phyloP scores from a whole-genome alignment of 495 filamentous ascomycete genomes.

The Daldinia loculata region DNA sequence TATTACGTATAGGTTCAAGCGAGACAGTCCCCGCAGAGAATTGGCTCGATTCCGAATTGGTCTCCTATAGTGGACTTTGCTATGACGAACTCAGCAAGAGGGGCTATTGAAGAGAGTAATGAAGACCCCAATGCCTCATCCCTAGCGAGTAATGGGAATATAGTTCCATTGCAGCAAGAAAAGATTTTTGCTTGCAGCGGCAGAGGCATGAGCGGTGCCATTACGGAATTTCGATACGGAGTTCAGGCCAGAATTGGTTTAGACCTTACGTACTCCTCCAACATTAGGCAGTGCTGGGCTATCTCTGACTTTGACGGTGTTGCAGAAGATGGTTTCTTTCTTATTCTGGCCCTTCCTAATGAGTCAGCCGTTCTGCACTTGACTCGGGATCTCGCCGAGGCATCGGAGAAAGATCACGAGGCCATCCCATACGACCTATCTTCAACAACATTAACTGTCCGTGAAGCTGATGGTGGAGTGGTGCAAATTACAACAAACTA shows the following conservation, averaged over 20 bases:
- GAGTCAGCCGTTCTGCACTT: slow-evolving; percentile 51
- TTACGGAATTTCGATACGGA: slow-evolving; percentile 77
- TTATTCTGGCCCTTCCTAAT: slow-evolving; percentile 63
- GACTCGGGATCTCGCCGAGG: slow-evolving; percentile 49
- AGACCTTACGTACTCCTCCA: slow-evolving; percentile 56
- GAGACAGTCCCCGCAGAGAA: slow-evolving; percentile 55
- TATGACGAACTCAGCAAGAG: slow-evolving; percentile 50
- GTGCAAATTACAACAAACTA: slow-evolving; percentile 67
- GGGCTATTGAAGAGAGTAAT: slow-evolving; percentile 12
- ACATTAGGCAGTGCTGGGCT: slow-evolving; percentile 57
- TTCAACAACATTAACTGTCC: slow-evolving; percentile 64
- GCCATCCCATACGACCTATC: slow-evolving; percentile 57
- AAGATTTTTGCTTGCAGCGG: slow-evolving; percentile 68
- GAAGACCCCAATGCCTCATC: slow-evolving; percentile 10
- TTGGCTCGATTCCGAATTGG: slow-evolving; percentile 75
- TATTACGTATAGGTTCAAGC: slow-evolving; percentile 45
- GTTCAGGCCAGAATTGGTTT: slow-evolving; percentile 71
- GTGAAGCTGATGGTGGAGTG: slow-evolving; percentile 44
- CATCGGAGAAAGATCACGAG: slow-evolving; percentile 48
- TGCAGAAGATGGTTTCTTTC: slow-evolving; percentile 41
- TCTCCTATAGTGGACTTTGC: slow-evolving; percentile 78
- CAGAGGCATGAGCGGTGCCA: slow-evolving; percentile 64
- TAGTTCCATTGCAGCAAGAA: slow-evolving; percentile 47
- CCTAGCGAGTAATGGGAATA: slow-evolving; percentile 13
- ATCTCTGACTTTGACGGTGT: slow-evolving; percentile 41